These are phyloP conservation scores for Solanum hybrid DNA, from an alignment of 305 asterid species.

Conservation along the genomic window DNA sequence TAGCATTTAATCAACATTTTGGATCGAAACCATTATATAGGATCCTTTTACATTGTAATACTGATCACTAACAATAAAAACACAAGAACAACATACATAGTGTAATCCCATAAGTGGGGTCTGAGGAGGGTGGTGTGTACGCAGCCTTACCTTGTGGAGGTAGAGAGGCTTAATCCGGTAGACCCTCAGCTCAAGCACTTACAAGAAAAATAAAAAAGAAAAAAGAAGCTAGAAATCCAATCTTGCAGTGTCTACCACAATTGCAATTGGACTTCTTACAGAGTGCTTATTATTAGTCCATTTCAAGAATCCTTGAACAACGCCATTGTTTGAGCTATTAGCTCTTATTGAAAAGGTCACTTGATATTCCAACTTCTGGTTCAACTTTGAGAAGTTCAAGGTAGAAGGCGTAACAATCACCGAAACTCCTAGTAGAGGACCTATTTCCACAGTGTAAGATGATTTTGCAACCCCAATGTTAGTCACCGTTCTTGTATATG, in stretches of 20 bases:
- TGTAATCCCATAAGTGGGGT: not conserved
- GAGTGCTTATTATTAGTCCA: not conserved
- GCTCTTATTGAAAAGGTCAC: not conserved
- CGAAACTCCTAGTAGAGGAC: not conserved
- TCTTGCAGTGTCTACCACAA: not conserved
- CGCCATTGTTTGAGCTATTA: not conserved
- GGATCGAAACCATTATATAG: not conserved
- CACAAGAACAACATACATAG: not conserved
- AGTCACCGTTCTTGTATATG: conserved; percentile 34
- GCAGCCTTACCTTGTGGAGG: not conserved
- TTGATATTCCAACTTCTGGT: not conserved
- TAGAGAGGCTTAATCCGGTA: not conserved
- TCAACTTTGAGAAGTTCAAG: not conserved
- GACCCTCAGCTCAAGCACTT: not conserved
- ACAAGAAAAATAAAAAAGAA: not conserved
- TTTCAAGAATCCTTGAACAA: not conserved
- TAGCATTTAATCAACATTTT: not conserved
- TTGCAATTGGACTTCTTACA: not conserved
- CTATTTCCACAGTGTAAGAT: conserved; percentile 11
- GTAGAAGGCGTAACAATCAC: not conserved
- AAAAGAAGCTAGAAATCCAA: not conserved
- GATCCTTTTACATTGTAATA: not conserved
- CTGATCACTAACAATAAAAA: not conserved
- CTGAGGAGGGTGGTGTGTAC: not conserved
- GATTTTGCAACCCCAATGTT: conserved; percentile 35